Evolutionary conservation across 805 yeast species (phyloP).

Genomic region (Debaryomyces maramus): DNA sequence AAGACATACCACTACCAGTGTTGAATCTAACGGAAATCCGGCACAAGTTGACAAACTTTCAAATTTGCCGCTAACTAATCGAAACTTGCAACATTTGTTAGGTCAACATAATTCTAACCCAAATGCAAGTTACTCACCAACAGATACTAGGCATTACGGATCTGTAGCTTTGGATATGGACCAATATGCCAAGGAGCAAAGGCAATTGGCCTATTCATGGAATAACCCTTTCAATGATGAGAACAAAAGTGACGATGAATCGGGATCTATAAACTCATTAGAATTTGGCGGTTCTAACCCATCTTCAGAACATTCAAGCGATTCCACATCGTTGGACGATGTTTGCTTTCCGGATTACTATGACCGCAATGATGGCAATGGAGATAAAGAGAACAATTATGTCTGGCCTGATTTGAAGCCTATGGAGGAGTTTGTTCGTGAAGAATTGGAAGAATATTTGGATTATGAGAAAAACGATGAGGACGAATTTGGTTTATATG

Average conservation of each 20-base stretch:
- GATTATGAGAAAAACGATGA: constrained; percentile 3
- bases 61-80: constrained; percentile 36
- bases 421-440: constrained; percentile 72
- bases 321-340: constrained; percentile 79
- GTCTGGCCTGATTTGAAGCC: constrained; percentile 84
- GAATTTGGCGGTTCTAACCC: constrained; percentile 62
- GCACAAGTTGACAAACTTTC: constrained; percentile 6
- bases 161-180: constrained; percentile 44
- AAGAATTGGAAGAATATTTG: constrained; percentile 51
- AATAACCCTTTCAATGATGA: constrained; percentile 14
- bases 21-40: not conserved
- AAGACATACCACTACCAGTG: constrained; percentile 3
- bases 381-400: constrained; percentile 22
- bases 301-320: constrained; percentile 57
- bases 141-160: constrained; percentile 13
- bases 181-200: constrained; percentile 33
- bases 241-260: constrained; percentile 11
- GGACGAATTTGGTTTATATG: not conserved
- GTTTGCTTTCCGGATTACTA: constrained; percentile 87
- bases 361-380: constrained; percentile 16
- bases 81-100: constrained; percentile 33
- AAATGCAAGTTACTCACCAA: constrained; percentile 9
- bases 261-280: constrained; percentile 24
- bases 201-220: constrained; percentile 15
- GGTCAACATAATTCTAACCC: constrained; percentile 4